Conservation (phyloP, 768 basidiomycete species). For the Trametes meyenii region DNA sequence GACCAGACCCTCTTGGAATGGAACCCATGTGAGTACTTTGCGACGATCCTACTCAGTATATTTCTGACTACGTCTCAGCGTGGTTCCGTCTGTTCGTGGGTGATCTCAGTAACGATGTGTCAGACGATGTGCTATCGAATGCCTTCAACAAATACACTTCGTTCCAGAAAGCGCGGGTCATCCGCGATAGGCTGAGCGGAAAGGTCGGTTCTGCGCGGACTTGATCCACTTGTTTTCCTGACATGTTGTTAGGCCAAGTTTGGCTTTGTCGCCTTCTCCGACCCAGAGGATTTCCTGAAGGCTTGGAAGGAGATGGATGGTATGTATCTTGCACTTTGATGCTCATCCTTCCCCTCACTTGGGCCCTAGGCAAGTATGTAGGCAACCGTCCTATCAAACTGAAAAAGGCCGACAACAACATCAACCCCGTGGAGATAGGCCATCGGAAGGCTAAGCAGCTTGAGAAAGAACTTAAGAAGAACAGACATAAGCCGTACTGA, state of each 20-base stretch:
- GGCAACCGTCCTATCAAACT: slow-evolving; percentile 97
- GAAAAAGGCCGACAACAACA: slow-evolving; percentile 90
- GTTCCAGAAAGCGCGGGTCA: slow-evolving; percentile 94
- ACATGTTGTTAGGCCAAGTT: slow-evolving; percentile 74
- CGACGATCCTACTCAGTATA: not conserved
- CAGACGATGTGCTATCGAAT: slow-evolving; percentile 89
- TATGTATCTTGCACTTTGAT: slow-evolving; percentile 39
- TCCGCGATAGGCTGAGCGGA: slow-evolving; percentile 89
- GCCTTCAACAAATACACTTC: slow-evolving; percentile 94
- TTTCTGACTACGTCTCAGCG: slow-evolving; percentile 46
- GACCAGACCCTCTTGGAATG: slow-evolving; percentile 96
- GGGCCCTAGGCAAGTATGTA: slow-evolving; percentile 85
- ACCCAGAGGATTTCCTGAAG: slow-evolving; percentile 96
- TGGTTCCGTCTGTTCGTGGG: slow-evolving; percentile 99
- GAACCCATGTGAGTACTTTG: slow-evolving; percentile 81
- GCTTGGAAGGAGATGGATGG: slow-evolving; percentile 99
- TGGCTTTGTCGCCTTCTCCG: slow-evolving; percentile 96
- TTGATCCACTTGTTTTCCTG: slow-evolving; percentile 14
- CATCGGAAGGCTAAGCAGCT: slow-evolving; percentile 89
- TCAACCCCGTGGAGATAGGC: slow-evolving; percentile 92
- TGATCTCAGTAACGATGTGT: slow-evolving; percentile 97
- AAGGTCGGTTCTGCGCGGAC: slow-evolving; percentile 59
- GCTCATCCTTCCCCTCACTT: not conserved
- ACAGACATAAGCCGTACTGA: slow-evolving; percentile 79
- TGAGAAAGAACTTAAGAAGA: slow-evolving; percentile 91